Evolutionary conservation across 192 early-diverging fungal genomes (phyloP).

Genomic region (Rhizoclosmatium sp.): DNA sequence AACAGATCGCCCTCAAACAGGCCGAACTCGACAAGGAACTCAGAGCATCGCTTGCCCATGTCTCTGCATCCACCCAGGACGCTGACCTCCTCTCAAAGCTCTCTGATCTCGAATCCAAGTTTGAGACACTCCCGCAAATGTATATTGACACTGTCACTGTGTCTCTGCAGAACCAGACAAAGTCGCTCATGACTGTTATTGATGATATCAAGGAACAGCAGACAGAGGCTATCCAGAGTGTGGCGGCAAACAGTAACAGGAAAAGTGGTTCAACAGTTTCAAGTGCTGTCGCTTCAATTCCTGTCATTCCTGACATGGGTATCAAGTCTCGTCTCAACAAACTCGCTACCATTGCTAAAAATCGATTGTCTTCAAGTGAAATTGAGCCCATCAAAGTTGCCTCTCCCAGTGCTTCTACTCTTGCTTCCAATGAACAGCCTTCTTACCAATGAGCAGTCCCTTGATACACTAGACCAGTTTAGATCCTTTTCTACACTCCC

Average conservation of each 20-base stretch:
- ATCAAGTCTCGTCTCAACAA: slow-evolving; percentile 2
- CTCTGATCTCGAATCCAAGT: slow-evolving; percentile 7
- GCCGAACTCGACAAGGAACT: slow-evolving; percentile 13
- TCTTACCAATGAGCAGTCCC: too few species aligned
- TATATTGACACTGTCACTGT: slow-evolving; percentile 30
- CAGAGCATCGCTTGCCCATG: neutral
- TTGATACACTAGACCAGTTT: too few species aligned
- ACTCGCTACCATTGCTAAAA: neutral
- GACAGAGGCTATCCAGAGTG: slow-evolving; percentile 16
- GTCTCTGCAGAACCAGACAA: slow-evolving; percentile 22
- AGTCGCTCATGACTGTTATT: slow-evolving; percentile 6
- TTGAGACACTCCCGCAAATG: slow-evolving; percentile 22
- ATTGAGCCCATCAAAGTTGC: neutral
- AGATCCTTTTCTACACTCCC: too few species aligned
- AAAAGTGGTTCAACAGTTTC: neutral
- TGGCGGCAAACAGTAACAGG: neutral
- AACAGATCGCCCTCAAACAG: slow-evolving; percentile 20
- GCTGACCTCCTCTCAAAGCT: slow-evolving; percentile 20
- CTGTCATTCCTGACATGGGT: slow-evolving; percentile 30
- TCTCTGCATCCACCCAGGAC: neutral
- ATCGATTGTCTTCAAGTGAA: slow-evolving; percentile 1
- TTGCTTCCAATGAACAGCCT: neutral
- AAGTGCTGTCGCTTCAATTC: neutral
- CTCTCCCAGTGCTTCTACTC: neutral
- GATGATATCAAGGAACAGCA: slow-evolving; percentile 23